Evolutionary conservation across 2,329 filamentous ascomycete species (phyloP).

Genomic region (Diaporthe vexans): DNA sequence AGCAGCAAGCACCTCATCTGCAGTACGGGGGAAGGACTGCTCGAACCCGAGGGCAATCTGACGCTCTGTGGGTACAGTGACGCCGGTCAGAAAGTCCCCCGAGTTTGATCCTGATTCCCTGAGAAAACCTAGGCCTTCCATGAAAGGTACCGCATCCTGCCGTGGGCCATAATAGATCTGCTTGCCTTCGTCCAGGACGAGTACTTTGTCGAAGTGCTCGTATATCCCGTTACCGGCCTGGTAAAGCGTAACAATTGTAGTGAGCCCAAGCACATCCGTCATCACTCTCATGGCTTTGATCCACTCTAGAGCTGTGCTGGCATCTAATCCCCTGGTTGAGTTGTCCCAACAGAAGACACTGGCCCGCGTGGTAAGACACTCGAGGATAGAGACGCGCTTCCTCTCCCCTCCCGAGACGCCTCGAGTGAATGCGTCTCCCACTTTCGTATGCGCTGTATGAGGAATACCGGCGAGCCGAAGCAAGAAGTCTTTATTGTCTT

Average conservation of each 20-base stretch:
- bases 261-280: constrained; percentile 72
- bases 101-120: constrained; percentile 74
- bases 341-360: constrained; percentile 78
- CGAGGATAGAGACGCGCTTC: constrained; percentile 81
- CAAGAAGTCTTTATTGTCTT: constrained; percentile 66
- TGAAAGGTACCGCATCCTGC: constrained; percentile 71
- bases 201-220: constrained; percentile 77
- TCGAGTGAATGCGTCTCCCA: constrained; percentile 77
- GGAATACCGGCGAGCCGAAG: constrained; percentile 69
- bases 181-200: constrained; percentile 76
- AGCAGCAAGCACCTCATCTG: constrained; percentile 57
- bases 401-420: constrained; percentile 74
- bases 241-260: constrained; percentile 76
- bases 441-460: constrained; percentile 75
- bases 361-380: constrained; percentile 70
- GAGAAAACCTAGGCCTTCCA: constrained; percentile 75
- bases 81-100: constrained; percentile 75
- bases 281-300: constrained; percentile 72
- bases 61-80: constrained; percentile 77
- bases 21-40: constrained; percentile 60
- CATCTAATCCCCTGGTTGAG: constrained; percentile 75
- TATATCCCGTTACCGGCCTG: constrained; percentile 80
- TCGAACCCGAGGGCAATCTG: constrained; percentile 63
- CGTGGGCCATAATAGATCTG: constrained; percentile 75
- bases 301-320: constrained; percentile 66